These are phyloP conservation scores for Hemisphaericaspora subhashii DNA, from an alignment of 1,139 yeast species.

Conservation along the genomic window DNA sequence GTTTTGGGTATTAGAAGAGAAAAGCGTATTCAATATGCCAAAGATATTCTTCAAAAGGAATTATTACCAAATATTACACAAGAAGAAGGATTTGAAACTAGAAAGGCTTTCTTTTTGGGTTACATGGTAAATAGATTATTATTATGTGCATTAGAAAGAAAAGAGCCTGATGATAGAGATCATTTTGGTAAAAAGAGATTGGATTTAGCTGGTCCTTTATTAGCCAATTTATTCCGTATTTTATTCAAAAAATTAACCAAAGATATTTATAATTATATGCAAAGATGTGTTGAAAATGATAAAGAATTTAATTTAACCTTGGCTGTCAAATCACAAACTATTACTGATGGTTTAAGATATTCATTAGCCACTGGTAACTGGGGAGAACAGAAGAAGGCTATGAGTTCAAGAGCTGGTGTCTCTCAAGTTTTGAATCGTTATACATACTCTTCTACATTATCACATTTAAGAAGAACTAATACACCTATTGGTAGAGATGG, in stretches of 20 bases:
- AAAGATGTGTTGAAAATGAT: slow-evolving; percentile 96
- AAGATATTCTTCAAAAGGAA: slow-evolving; percentile 94
- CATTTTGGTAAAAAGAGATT: slow-evolving; percentile 98
- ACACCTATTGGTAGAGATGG: slow-evolving; percentile 99
- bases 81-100: slow-evolving; percentile 93
- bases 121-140: slow-evolving; percentile 95
- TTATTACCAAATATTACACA: slow-evolving; percentile 96
- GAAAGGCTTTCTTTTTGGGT: slow-evolving; percentile 96
- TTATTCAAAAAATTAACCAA: slow-evolving; percentile 90
- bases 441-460: slow-evolving; percentile 94
- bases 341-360: slow-evolving; percentile 95
- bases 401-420: slow-evolving; percentile 99
- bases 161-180: slow-evolving; percentile 98
- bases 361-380: slow-evolving; percentile 99
- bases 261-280: slow-evolving; percentile 97
- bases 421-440: slow-evolving; percentile 97
- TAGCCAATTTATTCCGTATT: slow-evolving; percentile 93
- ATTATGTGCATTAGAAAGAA: slow-evolving; percentile 93
- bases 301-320: slow-evolving; percentile 93
- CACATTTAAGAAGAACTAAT: slow-evolving; percentile 97
- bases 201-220: slow-evolving; percentile 96
- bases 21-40: slow-evolving; percentile 97
- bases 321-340: slow-evolving; percentile 95
- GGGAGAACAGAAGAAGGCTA: slow-evolving; percentile 99
- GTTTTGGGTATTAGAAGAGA: slow-evolving; percentile 92